A percentile compares a stretch with the other conserved stretches of the same genome.
These are phyloP conservation scores for Chionographis japonica DNA, from an alignment of 106 monocot species.

Conservation along the genomic window DNA sequence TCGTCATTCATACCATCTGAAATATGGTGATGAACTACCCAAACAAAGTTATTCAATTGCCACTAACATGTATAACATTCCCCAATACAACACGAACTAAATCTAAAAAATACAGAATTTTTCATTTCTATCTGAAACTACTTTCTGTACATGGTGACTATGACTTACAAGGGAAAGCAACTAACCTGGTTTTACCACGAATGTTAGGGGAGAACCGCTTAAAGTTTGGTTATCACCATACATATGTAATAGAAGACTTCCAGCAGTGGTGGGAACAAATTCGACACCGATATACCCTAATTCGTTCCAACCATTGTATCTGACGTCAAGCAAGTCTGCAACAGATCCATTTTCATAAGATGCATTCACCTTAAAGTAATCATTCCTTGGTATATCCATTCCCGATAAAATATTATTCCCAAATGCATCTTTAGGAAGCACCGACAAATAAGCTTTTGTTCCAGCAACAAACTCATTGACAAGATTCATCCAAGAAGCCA, in stretches of 20 bases:
- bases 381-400: slow-evolving; percentile 10
- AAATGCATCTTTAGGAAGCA: slow-evolving; percentile 77
- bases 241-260: slow-evolving; percentile 47
- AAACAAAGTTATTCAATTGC: too few species aligned
- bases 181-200: slow-evolving; percentile 70
- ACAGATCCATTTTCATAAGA: slow-evolving; percentile 51
- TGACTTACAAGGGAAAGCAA: neutral
- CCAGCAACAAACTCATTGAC: slow-evolving; percentile 54
- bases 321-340: slow-evolving; percentile 24
- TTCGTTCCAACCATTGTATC: slow-evolving; percentile 46
- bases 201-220: slow-evolving; percentile 56
- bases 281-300: slow-evolving; percentile 52
- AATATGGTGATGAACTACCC: too few species aligned
- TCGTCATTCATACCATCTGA: too few species aligned
- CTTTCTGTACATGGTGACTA: too few species aligned
- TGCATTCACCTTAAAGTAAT: slow-evolving; percentile 39
- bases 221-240: slow-evolving; percentile 46
- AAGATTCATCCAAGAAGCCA: slow-evolving; percentile 47
- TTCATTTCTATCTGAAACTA: too few species aligned
- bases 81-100: too few species aligned
- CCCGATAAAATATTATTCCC: slow-evolving; percentile 59
- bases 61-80: too few species aligned
- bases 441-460: slow-evolving; percentile 38
- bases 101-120: too few species aligned
- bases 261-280: slow-evolving; percentile 49